Evolutionary conservation across 495 filamentous ascomycete species (phyloP).

Genomic region (Aspergillus cavernicola): DNA sequence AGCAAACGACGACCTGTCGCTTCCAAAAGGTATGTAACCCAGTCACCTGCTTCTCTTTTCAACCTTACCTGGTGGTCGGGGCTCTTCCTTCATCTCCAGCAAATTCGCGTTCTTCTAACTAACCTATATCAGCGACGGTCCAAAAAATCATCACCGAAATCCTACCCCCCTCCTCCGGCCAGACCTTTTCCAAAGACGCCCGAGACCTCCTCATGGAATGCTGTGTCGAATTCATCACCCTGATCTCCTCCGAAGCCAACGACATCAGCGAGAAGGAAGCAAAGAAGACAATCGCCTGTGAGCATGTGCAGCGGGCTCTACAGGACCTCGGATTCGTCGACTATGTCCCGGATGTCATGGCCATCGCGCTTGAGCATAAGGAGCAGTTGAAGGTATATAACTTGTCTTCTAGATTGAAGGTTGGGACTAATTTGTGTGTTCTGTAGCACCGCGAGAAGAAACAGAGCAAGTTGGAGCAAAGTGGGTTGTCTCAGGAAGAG

Average conservation of each 20-base stretch:
- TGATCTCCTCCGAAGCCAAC: slow-evolving; percentile 95
- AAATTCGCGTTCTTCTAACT: neutral
- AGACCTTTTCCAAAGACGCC: slow-evolving; percentile 86
- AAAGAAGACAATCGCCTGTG: slow-evolving; percentile 97
- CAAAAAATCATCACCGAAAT: slow-evolving; percentile 98
- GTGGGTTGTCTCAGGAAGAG: slow-evolving; percentile 84
- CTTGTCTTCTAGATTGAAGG: neutral
- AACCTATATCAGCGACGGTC: slow-evolving; percentile 70
- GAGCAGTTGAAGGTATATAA: slow-evolving; percentile 78
- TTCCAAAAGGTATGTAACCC: slow-evolving; percentile 74
- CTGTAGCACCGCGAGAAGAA: slow-evolving; percentile 89
- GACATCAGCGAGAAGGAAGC: slow-evolving; percentile 97
- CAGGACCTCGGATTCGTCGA: slow-evolving; percentile 86
- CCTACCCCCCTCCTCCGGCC: slow-evolving; percentile 62
- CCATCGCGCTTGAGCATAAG: slow-evolving; percentile 87
- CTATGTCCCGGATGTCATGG: slow-evolving; percentile 80
- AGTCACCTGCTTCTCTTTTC: neutral
- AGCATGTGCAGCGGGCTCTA: slow-evolving; percentile 92
- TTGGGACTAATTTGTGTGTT: neutral
- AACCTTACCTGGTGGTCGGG: neutral
- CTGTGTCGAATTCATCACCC: slow-evolving; percentile 98
- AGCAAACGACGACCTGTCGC: slow-evolving; percentile 89
- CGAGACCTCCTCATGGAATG: slow-evolving; percentile 95
- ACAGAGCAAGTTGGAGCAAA: slow-evolving; percentile 91
- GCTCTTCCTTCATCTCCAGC: neutral